Evolutionary conservation across 306 rosid species (phyloP), one percentile per base, ranked within the genome.

Genomic region (Trifolium pratense): DNA sequence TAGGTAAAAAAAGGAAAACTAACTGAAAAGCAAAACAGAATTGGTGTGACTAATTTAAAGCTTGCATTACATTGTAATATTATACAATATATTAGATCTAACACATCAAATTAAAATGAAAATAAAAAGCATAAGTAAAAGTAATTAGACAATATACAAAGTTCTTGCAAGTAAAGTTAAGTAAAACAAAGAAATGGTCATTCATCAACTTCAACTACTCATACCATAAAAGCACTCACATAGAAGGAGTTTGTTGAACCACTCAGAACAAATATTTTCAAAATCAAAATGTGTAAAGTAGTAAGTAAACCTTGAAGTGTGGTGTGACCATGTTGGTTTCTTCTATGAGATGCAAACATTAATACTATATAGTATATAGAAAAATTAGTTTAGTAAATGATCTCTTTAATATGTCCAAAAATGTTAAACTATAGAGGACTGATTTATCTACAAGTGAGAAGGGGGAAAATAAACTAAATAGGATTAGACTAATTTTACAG

Each of bases 161-260:
- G 69, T 42, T 75, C 29, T 13, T 61, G 5, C 9, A 76, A 76
- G 62, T n/a, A 68, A 77, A 77, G 53, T 3, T 36, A 69, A 31
- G 4, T 8, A 11, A 42, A 66, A 68, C 39, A 59, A 61, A 71
- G 21, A 31, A 40, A 76, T 81, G 75, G 36, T 16, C 59, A 40
- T 68, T 63, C 62, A 71, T 63, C 83, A 74, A 79, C 87, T 82
- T 85, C 83, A 91, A 78, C 88, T 40, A 75, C 83, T 31, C 63
- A 68, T 40, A 66, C 14, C 40, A 52, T 76, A 43, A 25, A 23
- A 61, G 68, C 21, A 74, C 37, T 53, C 65, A 76, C 66, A 29
- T 20, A 75, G 68, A 40, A 39, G 17, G 43, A 58, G 70, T 78
- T 77, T 80, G 84, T 37, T 76, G 80, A 86, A 86, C 95, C 60